Base-by-base conservation (phyloP, 1,139 yeast genomes). In the Zygoascus hellenicus region DNA sequence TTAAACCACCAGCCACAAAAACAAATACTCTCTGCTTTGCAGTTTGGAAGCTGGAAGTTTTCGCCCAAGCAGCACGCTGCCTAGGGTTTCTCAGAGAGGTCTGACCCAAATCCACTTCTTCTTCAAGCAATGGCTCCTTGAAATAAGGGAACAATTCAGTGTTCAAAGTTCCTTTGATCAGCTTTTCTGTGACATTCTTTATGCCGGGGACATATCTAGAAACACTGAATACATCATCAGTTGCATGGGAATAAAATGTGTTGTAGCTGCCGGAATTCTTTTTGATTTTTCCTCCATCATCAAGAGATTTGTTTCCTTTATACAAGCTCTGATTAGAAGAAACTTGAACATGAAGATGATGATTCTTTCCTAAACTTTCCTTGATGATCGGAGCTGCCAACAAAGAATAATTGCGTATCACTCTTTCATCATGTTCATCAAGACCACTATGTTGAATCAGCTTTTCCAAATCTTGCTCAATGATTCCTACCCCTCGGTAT, bases 1-100 rank as follows among this genome's bases (percentile, higher is more conserved):
- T 88, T 36, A 86, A 68, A 9, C 98, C 98, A 17, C 99, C 99
- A 29, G 87, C 77, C 35, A 89, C 77, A 61, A 81, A 92, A 51
- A 89, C 80, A 57, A 90, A 78, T 7, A 90, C 74, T 42, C 92
- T 69, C 59, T 86, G 95, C 54, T 78, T 76, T 39, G 79, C 76
- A n/a, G 74, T 70, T 40, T 60, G 67, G 38, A 54, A 64, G 39
- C 69, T 63, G 2, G 80, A 71, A 11, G 76, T 70, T 50, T 73
- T 76, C 1, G 94, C 89, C 95, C 96, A 87, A 1, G 83, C 79
- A 0, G 95, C 92, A 54, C 83, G 81, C 55, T 83, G 87, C 42
- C 88, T 73, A 5, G 87, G 80, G 59, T 83, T 86, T 54, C 92
- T 74, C 54, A 84, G 69, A 1, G 92, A 75, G 2, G 73, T 64